Evolutionary conservation across 2,329 filamentous ascomycete genomes (phyloP), one percentile per base, ranked within the genome.

Genomic region (Colletotrichum magnum): DNA sequence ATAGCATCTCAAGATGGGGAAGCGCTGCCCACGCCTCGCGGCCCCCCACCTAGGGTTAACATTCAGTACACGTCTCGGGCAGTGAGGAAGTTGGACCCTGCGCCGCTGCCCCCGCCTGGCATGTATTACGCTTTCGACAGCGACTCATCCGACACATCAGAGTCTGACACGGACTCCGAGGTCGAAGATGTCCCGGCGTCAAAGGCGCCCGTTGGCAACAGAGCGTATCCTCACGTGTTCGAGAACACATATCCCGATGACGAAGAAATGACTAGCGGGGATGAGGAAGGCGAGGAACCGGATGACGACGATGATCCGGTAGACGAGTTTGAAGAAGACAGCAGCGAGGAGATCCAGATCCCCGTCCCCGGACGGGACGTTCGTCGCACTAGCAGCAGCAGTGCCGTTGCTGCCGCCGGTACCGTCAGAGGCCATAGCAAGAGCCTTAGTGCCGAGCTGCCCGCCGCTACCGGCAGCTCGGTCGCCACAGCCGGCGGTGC

Each of bases 81-180:
- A 6, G 77, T 86, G 58, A 83, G 80, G 64, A 80, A 78, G 13
- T 76, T 88, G 7, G 77, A 81, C 0, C 86, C 87, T 0, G 80
- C 84, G 0, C 77, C 85, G 1, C 79, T 89, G 0, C 87, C 87
- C 0, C 86, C 86, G 0, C 85, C 87, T 0, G 81, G 83, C 3
- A 84, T 85, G 68, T 89, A 86, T 74, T 84, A 85, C 72, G 83
- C 83, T 0, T 83, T 85, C 51, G 86, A 83, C 69, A 75, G 80
- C 10, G 83, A 83, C 52, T 78, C 76, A 0, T 75, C 75, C 6
- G 74, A 77, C 10, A 71, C 75, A 7, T 62, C 73, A 0, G 75
- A 78, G 4, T 80, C 80, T 0, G 75, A 80, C 3, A 67, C 68
- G 5, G 71, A 63, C 9, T 77, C 75, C 0, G 76, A 80, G 0